A percentile compares a stretch with the other conserved stretches of the same genome.
These are phyloP conservation scores for Trichoderma sp. DNA, from an alignment of 2,329 filamentous ascomycete genomes.

Conservation along the genomic window DNA sequence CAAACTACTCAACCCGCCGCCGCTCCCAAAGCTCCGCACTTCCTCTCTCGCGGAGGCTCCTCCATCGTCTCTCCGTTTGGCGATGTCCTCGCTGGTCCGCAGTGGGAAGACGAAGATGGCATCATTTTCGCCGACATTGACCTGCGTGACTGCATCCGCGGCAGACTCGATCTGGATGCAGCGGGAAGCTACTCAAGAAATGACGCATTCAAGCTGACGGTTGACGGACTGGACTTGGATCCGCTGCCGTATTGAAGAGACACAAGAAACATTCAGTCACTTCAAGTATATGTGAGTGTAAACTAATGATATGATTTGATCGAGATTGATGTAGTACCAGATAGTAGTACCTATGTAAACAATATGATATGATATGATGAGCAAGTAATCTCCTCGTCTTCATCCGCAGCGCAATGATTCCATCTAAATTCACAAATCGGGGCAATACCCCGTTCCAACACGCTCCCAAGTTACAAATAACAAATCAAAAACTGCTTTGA, in stretches of 20 bases:
- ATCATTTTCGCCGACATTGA: constrained; percentile 74
- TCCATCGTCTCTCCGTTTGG: constrained; percentile 78
- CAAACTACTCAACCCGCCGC: not conserved
- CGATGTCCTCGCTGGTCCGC: constrained; percentile 73
- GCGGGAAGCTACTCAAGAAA: constrained; percentile 81
- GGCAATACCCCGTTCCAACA: not conserved
- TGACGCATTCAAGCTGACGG: constrained; percentile 60
- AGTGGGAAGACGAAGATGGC: constrained; percentile 75
- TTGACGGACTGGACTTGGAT: constrained; percentile 56
- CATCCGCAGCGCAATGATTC: not conserved
- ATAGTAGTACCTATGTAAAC: not conserved
- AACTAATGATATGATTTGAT: not conserved
- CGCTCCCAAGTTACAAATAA: not conserved
- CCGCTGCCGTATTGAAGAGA: constrained; percentile 51
- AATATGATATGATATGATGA: not conserved
- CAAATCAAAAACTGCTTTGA: not conserved
- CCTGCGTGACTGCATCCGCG: constrained; percentile 82
- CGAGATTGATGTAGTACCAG: not conserved
- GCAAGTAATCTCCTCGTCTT: not conserved
- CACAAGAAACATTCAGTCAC: not conserved
- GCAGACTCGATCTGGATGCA: constrained; percentile 78
- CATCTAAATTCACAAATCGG: not conserved
- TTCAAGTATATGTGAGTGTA: not conserved
- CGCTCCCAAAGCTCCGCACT: constrained; percentile 35
- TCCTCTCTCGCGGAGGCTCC: constrained; percentile 72